Base-by-base conservation (phyloP, 1,139 yeast genomes). In the Hansenula sp. region DNA sequence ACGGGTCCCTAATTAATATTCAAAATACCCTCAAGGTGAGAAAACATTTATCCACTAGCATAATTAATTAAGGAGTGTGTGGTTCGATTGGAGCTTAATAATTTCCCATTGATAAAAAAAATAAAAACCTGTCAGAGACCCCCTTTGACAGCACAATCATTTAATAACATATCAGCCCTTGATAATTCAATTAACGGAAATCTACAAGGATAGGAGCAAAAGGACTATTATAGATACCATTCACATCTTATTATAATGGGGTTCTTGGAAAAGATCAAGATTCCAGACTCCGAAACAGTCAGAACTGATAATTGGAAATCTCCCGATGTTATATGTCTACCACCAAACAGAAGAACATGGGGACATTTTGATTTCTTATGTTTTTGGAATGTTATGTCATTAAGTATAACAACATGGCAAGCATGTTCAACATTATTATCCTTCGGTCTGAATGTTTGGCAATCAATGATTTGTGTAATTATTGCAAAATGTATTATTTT, bases 241-340 rank as follows among this genome's bases (percentile, higher is more conserved):
- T 8, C 25, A n/a, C 9, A 21, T 24, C 8, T n/a, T 9, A 27
- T 27, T 11, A 27, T n/a, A 27, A 14, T 27, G 29, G 34, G 34
- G 6, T 13, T 32, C 9, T 1, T 32, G 9, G 43, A 41, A 10
- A 27, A 22, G 6, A 26, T 52, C 34, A 42, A 45, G 36, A 41
- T 52, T 29, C 45, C 46, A 34, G 55, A 52, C 38, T 44, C 55
- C 1, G 41, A 38, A 16, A 46, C 48, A 2, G 45, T 51, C n/a
- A 36, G 35, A 19, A 51, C 59, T 1, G 55, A 53, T 41, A 47
- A 43, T 39, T 51, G 56, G 55, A 52, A 50, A 41, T 53, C 56
- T 11, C 56, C 56, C 27, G 71, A 66, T 44, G 55, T 65, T 16
- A 62, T 57, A 13, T 69, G 70, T n/a, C 52, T 66, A 44, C 64